phyloP scores from a whole-genome alignment of 2,329 filamentous ascomycete genomes.

The Penicillium thymicola region DNA sequence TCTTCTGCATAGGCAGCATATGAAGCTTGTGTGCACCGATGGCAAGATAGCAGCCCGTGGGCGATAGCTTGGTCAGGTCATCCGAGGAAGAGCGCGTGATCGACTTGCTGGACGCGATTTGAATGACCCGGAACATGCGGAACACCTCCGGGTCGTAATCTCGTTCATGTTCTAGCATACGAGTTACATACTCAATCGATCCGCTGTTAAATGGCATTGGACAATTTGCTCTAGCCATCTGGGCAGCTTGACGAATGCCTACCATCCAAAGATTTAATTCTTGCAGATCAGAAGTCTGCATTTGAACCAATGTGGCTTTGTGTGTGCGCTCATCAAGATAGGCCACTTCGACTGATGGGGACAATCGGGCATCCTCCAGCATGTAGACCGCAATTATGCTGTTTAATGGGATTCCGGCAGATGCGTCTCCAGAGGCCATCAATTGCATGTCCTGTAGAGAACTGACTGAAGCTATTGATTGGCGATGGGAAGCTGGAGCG shows the following conservation, averaged over 20 bases:
- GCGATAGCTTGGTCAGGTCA: constrained; percentile 62
- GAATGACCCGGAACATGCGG: constrained; percentile 66
- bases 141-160: constrained; percentile 68
- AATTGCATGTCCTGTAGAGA: constrained; percentile 62
- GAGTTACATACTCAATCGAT: constrained; percentile 60
- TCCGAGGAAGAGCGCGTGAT: constrained; percentile 59
- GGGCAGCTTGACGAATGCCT: constrained; percentile 59
- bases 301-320: constrained; percentile 59
- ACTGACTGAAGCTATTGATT: constrained; percentile 58
- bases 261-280: constrained; percentile 65
- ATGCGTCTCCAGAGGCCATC: constrained; percentile 54
- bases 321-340: constrained; percentile 64
- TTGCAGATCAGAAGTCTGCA: constrained; percentile 62
- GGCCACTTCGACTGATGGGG: constrained; percentile 65
- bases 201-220: constrained; percentile 54
- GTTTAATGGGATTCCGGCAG: constrained; percentile 56
- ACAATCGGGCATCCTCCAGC: constrained; percentile 64
- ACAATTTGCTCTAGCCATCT: constrained; percentile 53
- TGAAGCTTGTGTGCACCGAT: constrained; percentile 69
- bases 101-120: constrained; percentile 58
- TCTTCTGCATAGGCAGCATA: constrained; percentile 62
- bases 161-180: constrained; percentile 61
- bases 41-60: constrained; percentile 65
- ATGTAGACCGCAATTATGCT: constrained; percentile 66
- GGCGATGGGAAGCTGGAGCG: constrained; percentile 49